Conservation (phyloP, 179 eudicot species). For the Carnegiea gigantea region DNA sequence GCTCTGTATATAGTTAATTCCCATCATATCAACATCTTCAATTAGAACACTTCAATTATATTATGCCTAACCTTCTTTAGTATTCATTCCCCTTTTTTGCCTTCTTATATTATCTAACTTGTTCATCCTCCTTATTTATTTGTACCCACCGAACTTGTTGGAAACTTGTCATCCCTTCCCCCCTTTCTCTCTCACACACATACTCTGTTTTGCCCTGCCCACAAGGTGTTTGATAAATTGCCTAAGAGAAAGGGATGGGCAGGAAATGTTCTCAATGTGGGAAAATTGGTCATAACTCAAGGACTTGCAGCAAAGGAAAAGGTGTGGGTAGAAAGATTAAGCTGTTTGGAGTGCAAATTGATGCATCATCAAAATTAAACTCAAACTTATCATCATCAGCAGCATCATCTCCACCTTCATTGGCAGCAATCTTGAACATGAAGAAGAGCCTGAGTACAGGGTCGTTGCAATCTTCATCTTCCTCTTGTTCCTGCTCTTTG, state of each 20-base stretch:
- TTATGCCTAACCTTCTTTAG: not conserved
- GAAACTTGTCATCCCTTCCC: not conserved
- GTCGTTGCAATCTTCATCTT: constrained; percentile 5
- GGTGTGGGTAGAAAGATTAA: not conserved
- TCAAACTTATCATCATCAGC: not conserved
- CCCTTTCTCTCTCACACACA: not conserved
- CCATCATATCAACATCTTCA: constrained; percentile 9
- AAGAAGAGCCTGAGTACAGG: constrained; percentile 9
- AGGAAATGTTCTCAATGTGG: constrained; percentile 5
- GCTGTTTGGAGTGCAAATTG: constrained; percentile 3
- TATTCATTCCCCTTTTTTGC: not conserved
- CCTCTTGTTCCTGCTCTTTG: not conserved
- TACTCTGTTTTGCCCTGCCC: not conserved
- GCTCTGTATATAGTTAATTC: not conserved
- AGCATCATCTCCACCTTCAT: not conserved
- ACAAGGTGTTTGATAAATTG: constrained; percentile 7
- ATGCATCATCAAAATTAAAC: not conserved
- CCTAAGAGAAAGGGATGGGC: not conserved
- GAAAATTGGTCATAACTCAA: constrained; percentile 4
- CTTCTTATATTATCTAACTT: not conserved
- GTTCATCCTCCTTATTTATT: not conserved
- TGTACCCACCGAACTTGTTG: not conserved
- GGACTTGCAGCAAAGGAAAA: not conserved
- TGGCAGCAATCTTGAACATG: not conserved
- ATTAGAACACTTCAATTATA: not conserved